phyloP scores from a whole-genome alignment of 108 stramenopile species.

The Pseudonitzschia pungens region DNA sequence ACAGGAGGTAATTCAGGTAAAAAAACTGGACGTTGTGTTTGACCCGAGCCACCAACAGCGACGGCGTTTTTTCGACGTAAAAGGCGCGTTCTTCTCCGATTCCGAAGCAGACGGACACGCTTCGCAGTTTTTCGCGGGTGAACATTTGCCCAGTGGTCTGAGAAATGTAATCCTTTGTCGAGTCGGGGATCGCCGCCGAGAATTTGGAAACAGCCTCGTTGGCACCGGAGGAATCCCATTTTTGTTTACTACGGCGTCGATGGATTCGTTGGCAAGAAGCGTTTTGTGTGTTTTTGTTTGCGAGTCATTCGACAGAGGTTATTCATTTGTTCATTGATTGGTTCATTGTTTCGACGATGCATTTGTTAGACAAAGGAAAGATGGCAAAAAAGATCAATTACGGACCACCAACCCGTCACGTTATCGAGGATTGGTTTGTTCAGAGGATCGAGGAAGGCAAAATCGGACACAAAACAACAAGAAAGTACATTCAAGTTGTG shows the following conservation, averaged over 20 bases:
- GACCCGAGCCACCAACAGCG: constrained; percentile 67
- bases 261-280: background rate
- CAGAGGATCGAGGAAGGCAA: too few relatives aligned
- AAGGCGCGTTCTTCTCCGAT: constrained; percentile 85
- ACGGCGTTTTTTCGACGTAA: constrained; percentile 76
- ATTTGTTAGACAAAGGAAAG: background rate
- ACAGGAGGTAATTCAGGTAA: constrained; percentile 79
- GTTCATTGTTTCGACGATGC: background rate
- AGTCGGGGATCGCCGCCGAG: constrained; percentile 68
- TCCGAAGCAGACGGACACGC: constrained; percentile 75
- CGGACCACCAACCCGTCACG: too few relatives aligned
- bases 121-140: constrained; percentile 67
- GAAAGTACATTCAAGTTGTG: too few relatives aligned
- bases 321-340: background rate
- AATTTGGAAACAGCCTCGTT: constrained; percentile 57
- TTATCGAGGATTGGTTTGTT: too few relatives aligned
- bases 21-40: constrained; percentile 86
- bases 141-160: constrained; percentile 61
- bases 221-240: constrained; percentile 76
- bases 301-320: background rate
- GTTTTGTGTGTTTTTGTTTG: background rate
- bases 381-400: background rate
- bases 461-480: too few relatives aligned
- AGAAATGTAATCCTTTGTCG: constrained; percentile 68
- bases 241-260: constrained; percentile 60